phyloP scores from a whole-genome alignment of 805 yeast species.

The Sugiyamaella chiloensis region DNA sequence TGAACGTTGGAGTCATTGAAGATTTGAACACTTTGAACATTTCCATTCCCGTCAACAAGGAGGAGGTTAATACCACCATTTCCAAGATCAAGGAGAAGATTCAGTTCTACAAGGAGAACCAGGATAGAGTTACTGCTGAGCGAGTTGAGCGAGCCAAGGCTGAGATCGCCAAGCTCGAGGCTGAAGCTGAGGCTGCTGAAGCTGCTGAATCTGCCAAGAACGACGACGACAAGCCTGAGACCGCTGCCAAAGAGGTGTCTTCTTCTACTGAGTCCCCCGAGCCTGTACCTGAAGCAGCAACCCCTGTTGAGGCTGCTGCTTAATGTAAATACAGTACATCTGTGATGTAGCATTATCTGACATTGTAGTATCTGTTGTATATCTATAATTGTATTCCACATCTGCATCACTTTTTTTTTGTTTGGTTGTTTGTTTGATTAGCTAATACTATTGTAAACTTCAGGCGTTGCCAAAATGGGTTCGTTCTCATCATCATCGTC shows the following conservation, averaged over 20 bases:
- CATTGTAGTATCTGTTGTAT: background rate
- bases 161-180: slow-evolving; percentile 66
- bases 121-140: slow-evolving; percentile 75
- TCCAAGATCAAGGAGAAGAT: slow-evolving; percentile 70
- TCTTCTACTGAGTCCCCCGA: slow-evolving; percentile 4
- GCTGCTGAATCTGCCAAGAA: slow-evolving; percentile 5
- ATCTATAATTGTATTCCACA: background rate
- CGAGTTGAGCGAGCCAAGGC: slow-evolving; percentile 75
- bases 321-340: background rate
- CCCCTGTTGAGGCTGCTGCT: slow-evolving; percentile 17
- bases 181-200: slow-evolving; percentile 30
- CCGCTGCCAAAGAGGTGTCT: slow-evolving; percentile 18
- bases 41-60: slow-evolving; percentile 72
- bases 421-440: too few species aligned
- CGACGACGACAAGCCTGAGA: slow-evolving; percentile 3
- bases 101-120: slow-evolving; percentile 61
- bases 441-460: background rate
- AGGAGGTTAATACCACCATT: slow-evolving; percentile 64
- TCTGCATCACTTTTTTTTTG: too few species aligned
- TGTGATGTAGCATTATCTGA: background rate
- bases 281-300: slow-evolving; percentile 5
- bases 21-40: slow-evolving; percentile 73
- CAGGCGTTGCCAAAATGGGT: background rate
- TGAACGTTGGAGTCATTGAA: slow-evolving; percentile 78
- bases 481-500: background rate